Evolutionary conservation across 129 eudicot species (phyloP), one percentile per base, ranked within the genome.

Genomic region (Erigeron canadensis): DNA sequence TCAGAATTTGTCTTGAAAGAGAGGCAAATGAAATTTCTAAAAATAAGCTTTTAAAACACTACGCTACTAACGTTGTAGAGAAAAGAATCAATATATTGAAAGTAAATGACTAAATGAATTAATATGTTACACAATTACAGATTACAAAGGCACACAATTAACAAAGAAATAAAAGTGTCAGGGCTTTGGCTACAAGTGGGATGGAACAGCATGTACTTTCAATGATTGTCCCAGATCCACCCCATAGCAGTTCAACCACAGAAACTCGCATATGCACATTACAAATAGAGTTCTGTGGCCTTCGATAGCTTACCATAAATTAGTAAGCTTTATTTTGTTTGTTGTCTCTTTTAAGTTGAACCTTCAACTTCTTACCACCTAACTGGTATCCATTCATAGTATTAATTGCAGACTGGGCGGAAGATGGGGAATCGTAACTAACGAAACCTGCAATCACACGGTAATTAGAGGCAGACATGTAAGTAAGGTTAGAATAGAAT

Each of bases 351-450:
- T 94, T 94, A 62, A 87, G 96, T 81, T 94, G 92, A 79, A 94
- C 98, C 84, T 89, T 94, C 87, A 94, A 86, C 85, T 89, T 94
- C 79, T 94, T 94, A 85, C 96, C 87, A 56, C 95, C 95, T 82
- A 94, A 82, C 58, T 94, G 96, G 79, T 58, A 87, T 50, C 98
- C 98, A 79, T 94, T 87, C 98, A 94, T 94, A 77, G 51, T 74
- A 82, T 73, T 86, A 65, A 94, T 94, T 42, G 98, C 98, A 74
- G 91, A 71, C 71, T 94, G 92, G 64, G 98, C 98, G 23, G 97
- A 84, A 45, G 79, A 71, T 61, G 95, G 89, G 16, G 96, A 82
- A 63, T 94, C 98, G 21, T 94, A 94, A 78, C 96, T 94, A 53
- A 94, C 96, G 75, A 94, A 94, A 58, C 98, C 96, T 94, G 90